Evolutionary conservation across 148 eudicot genomes (phyloP).

Genomic region (Vaccinium macrocarpon): DNA sequence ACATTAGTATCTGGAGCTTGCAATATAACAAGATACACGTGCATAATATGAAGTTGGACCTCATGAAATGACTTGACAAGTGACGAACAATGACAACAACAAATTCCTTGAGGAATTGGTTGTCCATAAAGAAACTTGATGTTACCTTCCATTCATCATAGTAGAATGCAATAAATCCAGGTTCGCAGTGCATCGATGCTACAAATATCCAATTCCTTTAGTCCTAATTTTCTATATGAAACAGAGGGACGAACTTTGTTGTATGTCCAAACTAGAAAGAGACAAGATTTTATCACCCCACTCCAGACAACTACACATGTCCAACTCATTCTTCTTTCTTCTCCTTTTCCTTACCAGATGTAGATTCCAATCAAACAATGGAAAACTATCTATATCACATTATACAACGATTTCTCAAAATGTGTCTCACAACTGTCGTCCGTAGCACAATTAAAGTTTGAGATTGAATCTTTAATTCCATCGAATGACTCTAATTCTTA

Average conservation of each 20-base stretch:
- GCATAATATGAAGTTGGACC: neutral
- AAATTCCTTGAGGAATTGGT: slow-evolving; percentile 1
- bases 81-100: neutral
- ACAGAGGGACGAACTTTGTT: neutral
- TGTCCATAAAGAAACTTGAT: neutral
- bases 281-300: neutral
- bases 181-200: no score
- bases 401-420: no score
- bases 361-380: neutral
- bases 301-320: neutral
- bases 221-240: neutral
- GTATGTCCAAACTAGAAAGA: neutral
- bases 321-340: neutral
- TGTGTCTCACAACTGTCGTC: no score
- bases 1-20: neutral
- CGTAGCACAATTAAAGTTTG: no score
- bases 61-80: neutral
- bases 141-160: neutral
- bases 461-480: no score
- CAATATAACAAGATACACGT: neutral
- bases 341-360: neutral
- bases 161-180: neutral
- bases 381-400: neutral
- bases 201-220: neutral
- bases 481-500: no score